A percentile compares a stretch with the other conserved stretches of the same genome.
phyloP scores from a whole-genome alignment of 2,329 filamentous ascomycete genomes.

The Scedosporium apiospermum region DNA sequence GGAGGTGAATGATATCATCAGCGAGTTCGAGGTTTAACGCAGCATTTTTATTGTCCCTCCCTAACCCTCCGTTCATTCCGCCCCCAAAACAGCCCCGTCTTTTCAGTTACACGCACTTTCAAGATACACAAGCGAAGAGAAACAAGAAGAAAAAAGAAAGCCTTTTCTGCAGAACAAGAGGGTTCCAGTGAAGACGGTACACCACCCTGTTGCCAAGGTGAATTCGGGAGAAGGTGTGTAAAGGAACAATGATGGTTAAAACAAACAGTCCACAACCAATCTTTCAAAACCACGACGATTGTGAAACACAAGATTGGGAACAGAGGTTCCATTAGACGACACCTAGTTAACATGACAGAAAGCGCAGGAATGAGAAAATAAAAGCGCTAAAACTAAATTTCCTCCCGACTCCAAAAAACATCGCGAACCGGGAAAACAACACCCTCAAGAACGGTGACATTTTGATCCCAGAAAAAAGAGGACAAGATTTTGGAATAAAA shows the following conservation, averaged over 20 bases:
- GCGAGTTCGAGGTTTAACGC: neutral
- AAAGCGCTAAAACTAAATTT: neutral
- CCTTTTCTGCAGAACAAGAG: neutral
- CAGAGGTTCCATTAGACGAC: neutral
- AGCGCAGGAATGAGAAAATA: neutral
- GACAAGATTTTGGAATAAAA: neutral
- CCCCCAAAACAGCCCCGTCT: neutral
- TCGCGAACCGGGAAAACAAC: neutral
- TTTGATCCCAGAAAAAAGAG: no score
- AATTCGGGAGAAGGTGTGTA: no score
- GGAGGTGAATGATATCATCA: neutral
- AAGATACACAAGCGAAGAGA: neutral
- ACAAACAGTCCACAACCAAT: neutral
- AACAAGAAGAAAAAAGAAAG: neutral
- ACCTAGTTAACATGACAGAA: neutral
- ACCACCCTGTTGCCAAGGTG: no score
- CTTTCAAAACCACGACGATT: neutral
- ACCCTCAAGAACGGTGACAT: neutral
- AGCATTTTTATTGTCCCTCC: neutral
- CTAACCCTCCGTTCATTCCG: neutral
- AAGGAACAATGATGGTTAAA: no score
- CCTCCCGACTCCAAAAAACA: constrained; percentile 3
- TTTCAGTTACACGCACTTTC: neutral
- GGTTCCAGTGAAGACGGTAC: no score
- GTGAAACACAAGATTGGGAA: neutral